Percentiles rank a stretch among this genome's conserved stretches.
Conservation (phyloP, 495 filamentous ascomycete genomes). For the Apodospora peruviana region DNA sequence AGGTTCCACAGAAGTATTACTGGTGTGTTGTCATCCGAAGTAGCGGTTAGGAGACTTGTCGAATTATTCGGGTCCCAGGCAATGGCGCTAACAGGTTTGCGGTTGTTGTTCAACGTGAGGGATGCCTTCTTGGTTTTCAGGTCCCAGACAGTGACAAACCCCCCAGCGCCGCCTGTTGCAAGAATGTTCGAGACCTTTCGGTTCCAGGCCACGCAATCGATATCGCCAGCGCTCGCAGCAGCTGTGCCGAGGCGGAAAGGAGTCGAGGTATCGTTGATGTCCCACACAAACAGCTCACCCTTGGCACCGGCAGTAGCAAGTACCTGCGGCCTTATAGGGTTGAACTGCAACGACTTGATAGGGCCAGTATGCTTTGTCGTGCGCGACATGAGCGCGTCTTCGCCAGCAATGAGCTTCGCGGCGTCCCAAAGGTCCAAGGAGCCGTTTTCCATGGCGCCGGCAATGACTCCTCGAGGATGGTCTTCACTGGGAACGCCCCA, state of each 20-base stretch:
- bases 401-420: constrained; percentile 68
- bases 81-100: constrained; percentile 91
- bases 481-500: constrained; percentile 79
- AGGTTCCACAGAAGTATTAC: constrained; percentile 91
- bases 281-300: constrained; percentile 94
- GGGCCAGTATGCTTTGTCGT: constrained; percentile 90
- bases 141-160: constrained; percentile 98
- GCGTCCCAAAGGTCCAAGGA: constrained; percentile 95
- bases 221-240: constrained; percentile 79
- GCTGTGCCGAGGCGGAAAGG: constrained; percentile 84
- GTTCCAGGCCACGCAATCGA: constrained; percentile 97
- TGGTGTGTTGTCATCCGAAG: constrained; percentile 84
- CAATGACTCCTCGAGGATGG: constrained; percentile 77
- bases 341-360: constrained; percentile 96
- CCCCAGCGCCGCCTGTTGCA: constrained; percentile 87
- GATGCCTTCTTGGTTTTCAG: constrained; percentile 95
- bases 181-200: constrained; percentile 95
- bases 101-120: constrained; percentile 88
- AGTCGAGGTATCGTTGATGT: constrained; percentile 80
- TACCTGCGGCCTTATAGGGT: constrained; percentile 86
- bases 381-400: constrained; percentile 73
- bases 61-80: constrained; percentile 95
- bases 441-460: constrained; percentile 92
- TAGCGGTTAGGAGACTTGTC: constrained; percentile 89
- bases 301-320: constrained; percentile 90